These are phyloP conservation scores for Cyanidiococcus yangmingshanensis DNA, from an alignment of 23 red algal genomes.

Conservation along the genomic window DNA sequence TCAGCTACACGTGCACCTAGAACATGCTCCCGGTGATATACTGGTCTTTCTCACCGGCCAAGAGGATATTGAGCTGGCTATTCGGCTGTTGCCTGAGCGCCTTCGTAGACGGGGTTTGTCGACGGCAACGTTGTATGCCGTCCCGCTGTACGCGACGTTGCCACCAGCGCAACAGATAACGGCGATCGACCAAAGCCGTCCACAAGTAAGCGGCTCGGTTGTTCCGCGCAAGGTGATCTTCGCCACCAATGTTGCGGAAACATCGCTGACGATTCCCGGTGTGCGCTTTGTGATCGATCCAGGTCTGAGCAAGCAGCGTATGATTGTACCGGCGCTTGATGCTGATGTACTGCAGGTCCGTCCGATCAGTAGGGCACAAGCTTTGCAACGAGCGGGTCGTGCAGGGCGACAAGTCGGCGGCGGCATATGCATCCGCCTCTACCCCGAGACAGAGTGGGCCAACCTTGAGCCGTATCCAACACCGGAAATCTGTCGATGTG, in stretches of 20 bases:
- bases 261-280: conserved; percentile 80
- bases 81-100: conserved; percentile 41
- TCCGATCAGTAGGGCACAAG: conserved; percentile 59
- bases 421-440: conserved; percentile 59
- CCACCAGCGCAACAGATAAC: conserved; percentile 40
- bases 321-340: conserved; percentile 19
- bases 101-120: conserved; percentile 24
- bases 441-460: conserved; percentile 45
- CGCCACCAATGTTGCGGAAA: conserved; percentile 93
- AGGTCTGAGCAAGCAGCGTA: conserved; percentile 62
- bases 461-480: conserved; percentile 47
- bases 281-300: conserved; percentile 80
- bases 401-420: conserved; percentile 55
- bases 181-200: conserved; percentile 31
- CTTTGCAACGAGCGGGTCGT: conserved; percentile 73
- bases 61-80: conserved; percentile 78
- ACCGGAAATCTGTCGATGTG: conserved; percentile 52
- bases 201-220: not conserved
- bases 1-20: conserved; percentile 46
- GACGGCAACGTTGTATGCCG: conserved; percentile 15
- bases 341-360: conserved; percentile 53
- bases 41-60: conserved; percentile 92
- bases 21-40: conserved; percentile 58
- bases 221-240: conserved; percentile 75
- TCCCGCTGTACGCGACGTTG: conserved; percentile 51